phyloP scores from a whole-genome alignment of 2,329 filamentous ascomycete species.

The Chalaropsis thielavioides region DNA sequence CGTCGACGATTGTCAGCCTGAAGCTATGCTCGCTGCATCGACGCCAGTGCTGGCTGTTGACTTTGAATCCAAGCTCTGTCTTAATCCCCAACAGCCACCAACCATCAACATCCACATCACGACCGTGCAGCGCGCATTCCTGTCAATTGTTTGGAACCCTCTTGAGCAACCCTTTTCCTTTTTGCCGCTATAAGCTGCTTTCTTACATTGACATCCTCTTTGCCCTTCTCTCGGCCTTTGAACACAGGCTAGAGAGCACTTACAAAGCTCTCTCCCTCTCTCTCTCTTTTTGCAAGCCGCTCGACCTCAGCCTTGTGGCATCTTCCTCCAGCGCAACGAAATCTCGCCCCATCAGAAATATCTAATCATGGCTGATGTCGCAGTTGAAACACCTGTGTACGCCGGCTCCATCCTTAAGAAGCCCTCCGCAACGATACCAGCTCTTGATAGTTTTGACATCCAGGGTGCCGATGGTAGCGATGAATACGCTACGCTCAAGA shows the following conservation, averaged over 20 bases:
- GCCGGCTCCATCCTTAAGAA: constrained; percentile 65
- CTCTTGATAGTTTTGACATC: constrained; percentile 80
- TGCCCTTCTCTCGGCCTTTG: neutral
- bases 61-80: neutral
- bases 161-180: neutral
- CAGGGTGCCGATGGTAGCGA: constrained; percentile 67
- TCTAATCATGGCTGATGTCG: constrained; percentile 65
- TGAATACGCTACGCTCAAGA: constrained; percentile 91
- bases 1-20: constrained; percentile 17
- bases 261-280: neutral
- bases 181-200: neutral
- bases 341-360: neutral
- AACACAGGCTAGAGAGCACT: neutral
- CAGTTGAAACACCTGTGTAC: constrained; percentile 68
- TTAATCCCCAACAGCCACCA: neutral
- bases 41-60: neutral
- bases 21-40: constrained; percentile 8
- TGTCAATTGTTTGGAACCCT: neutral
- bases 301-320: constrained; percentile 9
- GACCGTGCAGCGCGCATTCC: neutral
- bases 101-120: neutral
- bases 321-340: neutral
- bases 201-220: neutral
- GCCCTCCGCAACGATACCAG: constrained; percentile 67
- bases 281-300: neutral